phyloP scores from a whole-genome alignment of 495 filamentous ascomycete species.

The Annulohypoxylon maeteangense region DNA sequence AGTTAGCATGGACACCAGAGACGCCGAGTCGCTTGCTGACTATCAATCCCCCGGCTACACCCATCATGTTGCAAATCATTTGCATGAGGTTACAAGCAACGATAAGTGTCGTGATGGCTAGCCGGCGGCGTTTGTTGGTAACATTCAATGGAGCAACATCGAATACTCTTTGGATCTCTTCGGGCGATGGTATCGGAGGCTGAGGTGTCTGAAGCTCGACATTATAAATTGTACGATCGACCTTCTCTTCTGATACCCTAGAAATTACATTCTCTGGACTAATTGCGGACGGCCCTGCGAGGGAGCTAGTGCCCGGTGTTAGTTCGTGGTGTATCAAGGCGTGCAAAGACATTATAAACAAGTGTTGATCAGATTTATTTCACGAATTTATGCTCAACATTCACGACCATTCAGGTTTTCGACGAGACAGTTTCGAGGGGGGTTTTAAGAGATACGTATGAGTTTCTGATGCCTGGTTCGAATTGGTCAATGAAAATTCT shows the following conservation, averaged over 20 bases:
- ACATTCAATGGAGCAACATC: conserved; percentile 34
- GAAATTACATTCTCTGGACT: background rate
- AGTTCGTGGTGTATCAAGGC: conserved; percentile 21
- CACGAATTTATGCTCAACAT: background rate
- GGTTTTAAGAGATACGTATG: no score
- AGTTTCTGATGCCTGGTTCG: background rate
- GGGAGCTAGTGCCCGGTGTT: background rate
- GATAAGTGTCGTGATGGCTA: conserved; percentile 38
- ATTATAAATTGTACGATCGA: background rate
- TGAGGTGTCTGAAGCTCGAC: conserved; percentile 1
- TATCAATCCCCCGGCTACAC: conserved; percentile 42
- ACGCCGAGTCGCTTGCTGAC: conserved; percentile 43
- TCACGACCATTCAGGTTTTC: background rate
- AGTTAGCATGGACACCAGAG: conserved; percentile 38
- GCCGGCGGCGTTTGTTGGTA: conserved; percentile 22
- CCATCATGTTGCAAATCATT: conserved; percentile 47
- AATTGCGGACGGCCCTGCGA: background rate
- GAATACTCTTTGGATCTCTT: conserved; percentile 34
- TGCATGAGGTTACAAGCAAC: conserved; percentile 45
- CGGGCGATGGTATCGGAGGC: background rate
- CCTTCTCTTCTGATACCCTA: background rate
- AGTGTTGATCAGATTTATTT: background rate
- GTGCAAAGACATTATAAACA: conserved; percentile 22
- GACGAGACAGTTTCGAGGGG: background rate
- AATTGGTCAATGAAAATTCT: background rate